Conservation (phyloP, 345 rosid genomes). For the Eucalyptus regnans region DNA sequence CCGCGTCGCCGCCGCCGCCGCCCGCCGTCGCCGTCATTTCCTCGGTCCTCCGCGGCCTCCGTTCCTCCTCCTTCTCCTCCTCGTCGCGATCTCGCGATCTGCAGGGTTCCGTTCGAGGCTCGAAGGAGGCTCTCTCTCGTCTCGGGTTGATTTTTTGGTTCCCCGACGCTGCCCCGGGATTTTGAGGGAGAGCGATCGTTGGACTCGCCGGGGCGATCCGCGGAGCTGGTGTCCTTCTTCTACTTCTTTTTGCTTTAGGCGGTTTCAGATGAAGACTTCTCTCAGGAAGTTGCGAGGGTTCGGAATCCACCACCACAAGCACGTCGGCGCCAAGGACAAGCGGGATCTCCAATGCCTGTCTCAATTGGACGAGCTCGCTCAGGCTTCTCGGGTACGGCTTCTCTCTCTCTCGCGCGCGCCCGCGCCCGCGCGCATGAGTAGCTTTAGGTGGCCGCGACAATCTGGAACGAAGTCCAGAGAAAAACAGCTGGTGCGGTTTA, state of each 20-base stretch:
- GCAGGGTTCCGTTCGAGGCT: not conserved
- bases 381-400: slow-evolving; percentile 52
- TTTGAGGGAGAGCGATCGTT: not conserved
- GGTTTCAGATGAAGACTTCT: slow-evolving; percentile 24
- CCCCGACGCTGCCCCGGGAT: not conserved
- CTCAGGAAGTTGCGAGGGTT: slow-evolving; percentile 56
- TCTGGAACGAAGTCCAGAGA: not conserved
- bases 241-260: not conserved
- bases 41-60: not conserved
- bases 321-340: slow-evolving; percentile 28
- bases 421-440: not conserved
- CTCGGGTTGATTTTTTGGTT: not conserved
- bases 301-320: slow-evolving; percentile 27
- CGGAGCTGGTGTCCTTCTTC: not conserved
- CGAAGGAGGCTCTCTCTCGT: not conserved
- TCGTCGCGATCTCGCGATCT: not conserved
- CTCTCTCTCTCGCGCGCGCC: not conserved
- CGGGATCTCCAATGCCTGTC: slow-evolving; percentile 27
- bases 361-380: slow-evolving; percentile 61
- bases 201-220: not conserved
- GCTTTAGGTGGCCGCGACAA: not conserved
- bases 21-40: not conserved
- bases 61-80: no score
- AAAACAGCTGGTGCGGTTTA: not conserved
- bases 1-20: not conserved